phyloP scores from a whole-genome alignment of 768 basidiomycete genomes.

The Cyclocybe aegerita region DNA sequence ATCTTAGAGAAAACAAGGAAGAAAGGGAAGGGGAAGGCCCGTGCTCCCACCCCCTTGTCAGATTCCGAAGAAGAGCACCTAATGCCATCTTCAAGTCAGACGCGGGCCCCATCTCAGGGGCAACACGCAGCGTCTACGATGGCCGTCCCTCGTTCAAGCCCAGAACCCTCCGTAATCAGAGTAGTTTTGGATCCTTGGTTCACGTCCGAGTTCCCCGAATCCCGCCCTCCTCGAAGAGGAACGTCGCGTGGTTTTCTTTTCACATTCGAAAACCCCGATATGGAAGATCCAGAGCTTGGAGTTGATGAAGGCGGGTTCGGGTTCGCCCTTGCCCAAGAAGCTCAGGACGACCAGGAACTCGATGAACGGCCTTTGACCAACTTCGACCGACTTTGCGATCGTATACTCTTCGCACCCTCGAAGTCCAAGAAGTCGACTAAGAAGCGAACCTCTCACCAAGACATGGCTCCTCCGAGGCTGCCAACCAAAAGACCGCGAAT shows the following conservation, averaged over 20 bases:
- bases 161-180: not conserved
- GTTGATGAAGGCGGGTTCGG: constrained; percentile 5
- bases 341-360: no score
- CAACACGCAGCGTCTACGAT: constrained; percentile 1
- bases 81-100: no score
- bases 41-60: no score
- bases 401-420: not conserved
- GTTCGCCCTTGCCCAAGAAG: not conserved
- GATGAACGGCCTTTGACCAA: not conserved
- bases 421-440: constrained; percentile 1
- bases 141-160: not conserved
- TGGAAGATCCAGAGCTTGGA: not conserved
- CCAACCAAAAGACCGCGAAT: constrained; percentile 2
- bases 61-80: no score
- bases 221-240: not conserved
- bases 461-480: not conserved
- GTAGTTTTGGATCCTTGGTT: constrained; percentile 7
- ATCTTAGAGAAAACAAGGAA: constrained; percentile 34
- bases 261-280: constrained; percentile 18
- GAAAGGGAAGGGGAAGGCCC: constrained; percentile 8
- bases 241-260: constrained; percentile 15
- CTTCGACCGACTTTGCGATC: constrained; percentile 1
- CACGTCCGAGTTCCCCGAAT: not conserved
- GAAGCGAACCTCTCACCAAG: not conserved
- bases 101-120: not conserved